Percentiles rank a stretch among this genome's conserved stretches.
These are phyloP conservation scores for Entophlyctis luteolus DNA, from an alignment of 192 early-diverging fungal genomes.

Conservation along the genomic window DNA sequence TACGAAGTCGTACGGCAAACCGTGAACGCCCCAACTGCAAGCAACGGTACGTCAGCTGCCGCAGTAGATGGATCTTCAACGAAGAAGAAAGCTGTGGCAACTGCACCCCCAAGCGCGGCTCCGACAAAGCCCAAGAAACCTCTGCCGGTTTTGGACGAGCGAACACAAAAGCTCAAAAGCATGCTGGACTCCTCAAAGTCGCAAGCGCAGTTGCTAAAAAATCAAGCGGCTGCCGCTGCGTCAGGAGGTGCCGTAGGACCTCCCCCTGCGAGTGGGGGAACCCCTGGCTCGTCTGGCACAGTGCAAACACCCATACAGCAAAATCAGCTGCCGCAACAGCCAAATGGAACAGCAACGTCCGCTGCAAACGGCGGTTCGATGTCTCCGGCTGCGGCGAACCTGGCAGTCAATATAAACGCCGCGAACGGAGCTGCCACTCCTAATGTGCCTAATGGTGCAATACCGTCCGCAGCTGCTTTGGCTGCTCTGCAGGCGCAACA, in stretches of 20 bases:
- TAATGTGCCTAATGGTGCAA: no score
- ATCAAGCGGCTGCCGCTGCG: not conserved
- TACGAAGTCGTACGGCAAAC: slow-evolving; percentile 15
- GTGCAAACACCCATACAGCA: not conserved
- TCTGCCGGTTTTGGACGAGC: slow-evolving; percentile 6
- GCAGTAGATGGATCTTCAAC: not conserved
- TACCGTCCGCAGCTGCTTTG: not conserved
- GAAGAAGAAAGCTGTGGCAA: slow-evolving; percentile 9
- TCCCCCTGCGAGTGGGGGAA: not conserved
- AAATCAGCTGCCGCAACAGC: not conserved
- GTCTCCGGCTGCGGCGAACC: not conserved
- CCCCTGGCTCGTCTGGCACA: not conserved
- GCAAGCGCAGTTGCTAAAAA: not conserved
- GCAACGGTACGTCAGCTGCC: not conserved
- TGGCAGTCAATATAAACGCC: no score
- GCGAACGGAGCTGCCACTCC: no score
- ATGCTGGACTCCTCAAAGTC: not conserved
- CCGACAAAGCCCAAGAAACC: slow-evolving; percentile 22
- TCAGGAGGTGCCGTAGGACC: not conserved
- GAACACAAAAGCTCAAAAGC: not conserved
- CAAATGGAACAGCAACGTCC: not conserved
- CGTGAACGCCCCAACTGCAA: not conserved
- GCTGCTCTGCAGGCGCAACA: not conserved
- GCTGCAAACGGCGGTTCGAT: not conserved
- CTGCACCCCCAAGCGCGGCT: no score